phyloP scores from a whole-genome alignment of 2,329 filamentous ascomycete genomes.

The Apiospora pterosperma region DNA sequence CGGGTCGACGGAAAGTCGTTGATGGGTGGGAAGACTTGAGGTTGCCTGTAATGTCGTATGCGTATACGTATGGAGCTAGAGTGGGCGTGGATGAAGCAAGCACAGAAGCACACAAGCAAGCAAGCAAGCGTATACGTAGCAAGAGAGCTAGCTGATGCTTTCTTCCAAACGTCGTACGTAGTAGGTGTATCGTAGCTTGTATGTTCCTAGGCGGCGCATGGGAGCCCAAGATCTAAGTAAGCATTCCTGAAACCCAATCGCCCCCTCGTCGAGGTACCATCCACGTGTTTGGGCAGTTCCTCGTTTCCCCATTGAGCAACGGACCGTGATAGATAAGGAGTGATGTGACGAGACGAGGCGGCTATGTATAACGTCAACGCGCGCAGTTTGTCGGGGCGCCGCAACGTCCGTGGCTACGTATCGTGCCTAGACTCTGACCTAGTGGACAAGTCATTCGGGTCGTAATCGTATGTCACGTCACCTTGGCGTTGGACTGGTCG shows the following conservation, averaged over 20 bases:
- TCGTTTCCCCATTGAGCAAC: not conserved
- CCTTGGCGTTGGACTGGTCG: not conserved
- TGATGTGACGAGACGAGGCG: not conserved
- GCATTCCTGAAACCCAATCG: not conserved
- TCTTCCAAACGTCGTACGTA: not conserved
- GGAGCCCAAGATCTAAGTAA: not conserved
- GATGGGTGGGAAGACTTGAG: not conserved
- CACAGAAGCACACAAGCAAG: not conserved
- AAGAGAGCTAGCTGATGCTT: not conserved
- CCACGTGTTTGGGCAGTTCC: not conserved
- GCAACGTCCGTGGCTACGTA: not conserved
- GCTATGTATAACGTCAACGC: not conserved
- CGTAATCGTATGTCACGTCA: not conserved
- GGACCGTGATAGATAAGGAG: not conserved
- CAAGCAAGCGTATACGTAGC: not conserved
- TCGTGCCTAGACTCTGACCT: not conserved
- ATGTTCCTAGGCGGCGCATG: not conserved
- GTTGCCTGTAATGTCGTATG: not conserved
- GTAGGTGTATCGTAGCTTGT: not conserved
- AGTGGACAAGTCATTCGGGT: not conserved
- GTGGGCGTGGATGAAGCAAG: not conserved
- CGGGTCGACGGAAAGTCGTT: not conserved
- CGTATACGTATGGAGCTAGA: not conserved
- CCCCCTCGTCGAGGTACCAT: not conserved
- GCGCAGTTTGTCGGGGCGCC: too few relatives aligned